Conservation (phyloP, 2,329 filamentous ascomycete species). For the Coniosporium tulheliwenetii region DNA sequence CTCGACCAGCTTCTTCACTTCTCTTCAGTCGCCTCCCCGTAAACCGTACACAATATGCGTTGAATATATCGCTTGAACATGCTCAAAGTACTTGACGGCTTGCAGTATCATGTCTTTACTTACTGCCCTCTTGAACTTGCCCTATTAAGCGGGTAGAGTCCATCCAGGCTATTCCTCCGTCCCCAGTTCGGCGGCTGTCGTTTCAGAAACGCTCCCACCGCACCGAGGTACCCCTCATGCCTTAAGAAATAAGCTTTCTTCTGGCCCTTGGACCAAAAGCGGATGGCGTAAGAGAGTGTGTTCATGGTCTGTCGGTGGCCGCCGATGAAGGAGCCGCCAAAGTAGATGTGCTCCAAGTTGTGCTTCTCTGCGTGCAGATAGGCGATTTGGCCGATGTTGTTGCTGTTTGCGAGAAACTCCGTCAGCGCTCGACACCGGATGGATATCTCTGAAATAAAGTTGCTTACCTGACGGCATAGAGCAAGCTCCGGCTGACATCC, state of each 20-base stretch:
- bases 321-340: constrained; percentile 91
- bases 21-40: too few species aligned
- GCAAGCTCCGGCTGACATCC: constrained; percentile 78
- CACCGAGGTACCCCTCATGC: constrained; percentile 88
- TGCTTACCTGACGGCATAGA: constrained; percentile 69
- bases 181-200: constrained; percentile 43
- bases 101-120: too few species aligned
- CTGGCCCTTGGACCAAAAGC: constrained; percentile 87
- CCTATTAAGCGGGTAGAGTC: not conserved
- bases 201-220: constrained; percentile 88
- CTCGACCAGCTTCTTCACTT: too few species aligned
- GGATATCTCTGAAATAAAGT: too few species aligned
- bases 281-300: constrained; percentile 89
- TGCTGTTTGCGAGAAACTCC: constrained; percentile 35
- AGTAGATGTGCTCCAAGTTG: constrained; percentile 83
- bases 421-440: constrained; percentile 1
- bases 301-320: constrained; percentile 97
- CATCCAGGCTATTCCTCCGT: constrained; percentile 59
- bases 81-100: too few species aligned
- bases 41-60: too few species aligned
- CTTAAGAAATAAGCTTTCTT: constrained; percentile 94
- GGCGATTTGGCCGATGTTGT: constrained; percentile 96
- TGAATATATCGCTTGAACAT: too few species aligned
- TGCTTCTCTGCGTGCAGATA: constrained; percentile 97
- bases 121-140: too few species aligned